Conservation (phyloP, 2,329 filamentous ascomycete genomes). For the Cladophialophora immunda region DNA sequence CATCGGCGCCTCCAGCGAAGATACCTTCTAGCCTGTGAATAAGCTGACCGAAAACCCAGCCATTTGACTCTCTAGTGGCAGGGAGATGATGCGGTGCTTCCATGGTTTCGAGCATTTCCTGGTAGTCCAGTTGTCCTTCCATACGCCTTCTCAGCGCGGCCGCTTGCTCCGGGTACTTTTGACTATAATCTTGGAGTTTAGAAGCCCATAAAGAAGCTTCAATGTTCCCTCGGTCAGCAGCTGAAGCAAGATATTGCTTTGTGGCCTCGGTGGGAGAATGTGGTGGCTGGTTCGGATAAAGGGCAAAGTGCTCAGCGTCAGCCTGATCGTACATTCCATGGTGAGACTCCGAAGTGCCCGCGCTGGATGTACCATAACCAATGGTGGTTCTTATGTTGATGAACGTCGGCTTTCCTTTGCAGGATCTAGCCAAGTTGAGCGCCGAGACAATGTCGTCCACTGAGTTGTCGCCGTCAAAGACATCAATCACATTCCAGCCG, state of each 20-base stretch:
- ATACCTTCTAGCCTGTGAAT: constrained; percentile 28
- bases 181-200: neutral
- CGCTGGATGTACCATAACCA: constrained; percentile 58
- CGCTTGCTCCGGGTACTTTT: neutral
- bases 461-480: constrained; percentile 62
- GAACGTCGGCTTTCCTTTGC: constrained; percentile 62
- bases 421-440: constrained; percentile 55
- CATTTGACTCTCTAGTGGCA: neutral
- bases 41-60: constrained; percentile 24
- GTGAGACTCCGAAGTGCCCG: constrained; percentile 45
- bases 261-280: no score
- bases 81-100: neutral
- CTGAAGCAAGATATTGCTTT: no score
- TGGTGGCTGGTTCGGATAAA: neutral
- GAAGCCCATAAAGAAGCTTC: neutral
- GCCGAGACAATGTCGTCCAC: constrained; percentile 58
- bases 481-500: constrained; percentile 64
- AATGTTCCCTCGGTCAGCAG: no score
- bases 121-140: neutral
- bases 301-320: neutral
- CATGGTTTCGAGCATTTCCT: neutral
- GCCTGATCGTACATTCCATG: constrained; percentile 32
- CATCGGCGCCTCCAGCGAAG: constrained; percentile 40
- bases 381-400: constrained; percentile 67
- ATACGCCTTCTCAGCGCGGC: neutral